A percentile compares a stretch with the other conserved stretches of the same genome.
Evolutionary conservation across 164 flowering plant genomes (phyloP).

Genomic region (Vitis riparia): DNA sequence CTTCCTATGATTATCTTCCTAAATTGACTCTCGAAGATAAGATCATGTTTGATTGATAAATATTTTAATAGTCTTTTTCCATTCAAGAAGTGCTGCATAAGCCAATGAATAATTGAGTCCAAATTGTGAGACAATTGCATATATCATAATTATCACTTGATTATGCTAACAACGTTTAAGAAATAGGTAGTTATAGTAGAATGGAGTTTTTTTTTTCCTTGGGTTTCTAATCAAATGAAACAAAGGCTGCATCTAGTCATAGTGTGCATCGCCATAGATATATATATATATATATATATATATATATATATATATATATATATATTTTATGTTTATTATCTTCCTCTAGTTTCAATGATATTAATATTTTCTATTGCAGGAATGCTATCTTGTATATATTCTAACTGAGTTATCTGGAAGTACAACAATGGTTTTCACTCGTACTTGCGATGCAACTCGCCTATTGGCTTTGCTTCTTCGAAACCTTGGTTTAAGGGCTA

Average conservation of each 20-base stretch:
- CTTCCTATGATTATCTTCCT: no score
- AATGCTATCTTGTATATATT: slow-evolving; percentile 77
- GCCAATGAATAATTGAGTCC: no score
- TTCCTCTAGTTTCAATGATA: background rate
- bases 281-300: background rate
- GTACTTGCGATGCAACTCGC: slow-evolving; percentile 80
- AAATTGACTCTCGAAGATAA: no score
- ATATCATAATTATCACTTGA: no score
- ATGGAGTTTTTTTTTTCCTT: no score
- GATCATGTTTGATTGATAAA: no score
- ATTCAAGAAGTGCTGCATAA: no score
- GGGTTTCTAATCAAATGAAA: background rate
- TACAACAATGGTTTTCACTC: slow-evolving; percentile 88
- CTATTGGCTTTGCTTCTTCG: slow-evolving; percentile 73
- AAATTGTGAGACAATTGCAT: no score
- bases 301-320: background rate
- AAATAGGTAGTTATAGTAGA: no score
- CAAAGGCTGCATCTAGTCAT: background rate
- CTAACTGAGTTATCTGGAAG: slow-evolving; percentile 63
- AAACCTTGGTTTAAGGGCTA: slow-evolving; percentile 80
- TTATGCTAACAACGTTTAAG: no score
- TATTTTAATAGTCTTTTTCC: no score
- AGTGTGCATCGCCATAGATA: no score
- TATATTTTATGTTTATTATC: background rate
- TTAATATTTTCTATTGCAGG: slow-evolving; percentile 37